A percentile compares a stretch with the other conserved stretches of the same genome.
Conservation (phyloP, 2,329 filamentous ascomycete species). For the Neospermospora avenae region DNA sequence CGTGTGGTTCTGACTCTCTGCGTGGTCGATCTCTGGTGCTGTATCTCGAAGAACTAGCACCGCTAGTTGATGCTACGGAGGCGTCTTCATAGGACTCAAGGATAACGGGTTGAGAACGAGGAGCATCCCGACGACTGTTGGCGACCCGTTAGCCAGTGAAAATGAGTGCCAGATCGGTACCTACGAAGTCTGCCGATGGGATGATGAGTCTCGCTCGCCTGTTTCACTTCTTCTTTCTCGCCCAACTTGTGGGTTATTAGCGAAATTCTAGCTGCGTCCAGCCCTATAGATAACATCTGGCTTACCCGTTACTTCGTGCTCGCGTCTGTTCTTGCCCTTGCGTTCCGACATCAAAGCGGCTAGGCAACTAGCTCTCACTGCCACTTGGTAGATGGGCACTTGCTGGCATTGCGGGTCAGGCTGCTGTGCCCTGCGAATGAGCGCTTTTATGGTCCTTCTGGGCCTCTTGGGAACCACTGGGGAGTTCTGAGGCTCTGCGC, state of each 20-base stretch:
- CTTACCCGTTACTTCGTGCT: background rate
- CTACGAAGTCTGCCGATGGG: background rate
- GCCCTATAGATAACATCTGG: slow-evolving; percentile 1
- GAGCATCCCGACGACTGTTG: background rate
- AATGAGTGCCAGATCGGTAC: background rate
- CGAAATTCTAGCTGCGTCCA: no score
- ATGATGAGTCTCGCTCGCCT: background rate
- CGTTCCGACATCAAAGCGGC: background rate
- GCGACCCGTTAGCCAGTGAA: background rate
- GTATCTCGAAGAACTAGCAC: background rate
- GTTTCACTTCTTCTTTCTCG: background rate
- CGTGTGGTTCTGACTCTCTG: background rate
- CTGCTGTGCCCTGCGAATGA: slow-evolving; percentile 3
- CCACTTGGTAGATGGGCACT: background rate
- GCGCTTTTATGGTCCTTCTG: background rate
- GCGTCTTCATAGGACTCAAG: background rate
- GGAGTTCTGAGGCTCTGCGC: slow-evolving; percentile 16
- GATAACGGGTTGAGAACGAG: slow-evolving; percentile 1
- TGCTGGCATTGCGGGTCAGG: background rate
- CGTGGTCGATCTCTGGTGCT: background rate
- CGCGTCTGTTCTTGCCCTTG: background rate
- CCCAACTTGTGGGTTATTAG: background rate
- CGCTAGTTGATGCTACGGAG: background rate
- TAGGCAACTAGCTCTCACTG: background rate
- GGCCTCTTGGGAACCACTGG: background rate